Base-by-base conservation (phyloP, 345 rosid species). In the Linum trigynum region DNA sequence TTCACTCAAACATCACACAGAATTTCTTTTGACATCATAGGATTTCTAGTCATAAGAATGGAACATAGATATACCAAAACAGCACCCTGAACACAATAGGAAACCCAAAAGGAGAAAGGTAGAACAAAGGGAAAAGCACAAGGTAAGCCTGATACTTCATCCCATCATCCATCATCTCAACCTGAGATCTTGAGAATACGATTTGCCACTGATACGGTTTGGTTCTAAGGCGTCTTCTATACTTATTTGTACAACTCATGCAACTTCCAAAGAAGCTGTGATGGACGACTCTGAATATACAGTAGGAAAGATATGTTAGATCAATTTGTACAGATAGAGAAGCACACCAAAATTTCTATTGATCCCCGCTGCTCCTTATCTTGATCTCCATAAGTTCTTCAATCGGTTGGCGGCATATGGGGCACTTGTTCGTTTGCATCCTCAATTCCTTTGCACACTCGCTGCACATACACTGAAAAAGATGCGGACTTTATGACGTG, bases 331-430 rank as follows among this genome's bases (percentile, higher is more conserved):
- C 32, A 0, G 32, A 23, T 23, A 48, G 12, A 48, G 14, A 48
- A 48, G 14, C 53, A 48, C 53, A 48, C 53, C 9, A 12, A 48
- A 9, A 9, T 48, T 48, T 15, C 53, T 48, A 48, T 48, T 48
- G 53, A 15, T 48, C 53, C 53, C 53, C 53, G 11, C 53, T 14
- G 14, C 53, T 48, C 53, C 71, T 81, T 73, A 90, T 75, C 79
- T 88, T 90, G 85, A 88, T 88, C 86, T 85, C 86, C 66, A 90
- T 78, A 67, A 90, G 89, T 73, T 83, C 83, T 37, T 77, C 78
- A 14, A 90, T 90, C 12, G 92, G 84, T 65, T 94, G 88, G 14
- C 97, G 86, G 72, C 99, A 94, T 65, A 94, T 86, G 15, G 97
- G 97, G 73, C 97, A 90, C 71, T 85, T 90, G 67, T 86, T 88